Base-by-base conservation (phyloP, 176 grass and related monocot genomes). In the Paspalum vaginatum region DNA sequence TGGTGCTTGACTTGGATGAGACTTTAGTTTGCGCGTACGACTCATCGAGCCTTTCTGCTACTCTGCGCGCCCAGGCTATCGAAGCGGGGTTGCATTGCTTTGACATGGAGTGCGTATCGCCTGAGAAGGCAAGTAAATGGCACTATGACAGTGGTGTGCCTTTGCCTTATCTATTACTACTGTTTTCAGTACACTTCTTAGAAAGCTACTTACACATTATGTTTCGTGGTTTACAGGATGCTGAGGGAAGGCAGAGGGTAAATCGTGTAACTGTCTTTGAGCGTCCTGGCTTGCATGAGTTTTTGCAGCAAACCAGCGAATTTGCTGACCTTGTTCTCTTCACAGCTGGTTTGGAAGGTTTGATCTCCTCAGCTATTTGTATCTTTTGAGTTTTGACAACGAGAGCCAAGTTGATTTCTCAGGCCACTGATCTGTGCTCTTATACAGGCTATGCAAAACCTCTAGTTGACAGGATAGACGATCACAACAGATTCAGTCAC, bases 251-350 rank as follows among this genome's bases (percentile, higher is more conserved):
- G 71, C 89, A 83, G 40, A 94, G 84, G 80, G 77, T 89, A 54
- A 98, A 91, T 64, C 84, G 70, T 79, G 90, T 98, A 26, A 95
- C 90, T 38, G 95, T 98, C 63, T 98, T 95, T 76, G 92, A 98
- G 76, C 92, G 95, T 70, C 95, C 92, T 87, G 95, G 95, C 75
- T 91, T 98, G 75, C 74, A 88, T 4, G 88, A 98, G 62, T 98
- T 98, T 70, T 88, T 98, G 86, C 79, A 81, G 42, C 67, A 83
- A 68, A 84, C 82, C 65, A 92, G 65, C 47, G 89, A 98, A 91
- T 98, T 98, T 55, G 95, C 95, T 26, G 88, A 98, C 53, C 90
- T 98, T 81, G 71, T 98, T 84, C 95, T 98, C 50, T 98, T 98
- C 80, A 98, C 95, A 12, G 95, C 95, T 85, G 95, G 90, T 62